phyloP scores from a whole-genome alignment of 2,329 filamentous ascomycete genomes.

The Fusarium secorum region DNA sequence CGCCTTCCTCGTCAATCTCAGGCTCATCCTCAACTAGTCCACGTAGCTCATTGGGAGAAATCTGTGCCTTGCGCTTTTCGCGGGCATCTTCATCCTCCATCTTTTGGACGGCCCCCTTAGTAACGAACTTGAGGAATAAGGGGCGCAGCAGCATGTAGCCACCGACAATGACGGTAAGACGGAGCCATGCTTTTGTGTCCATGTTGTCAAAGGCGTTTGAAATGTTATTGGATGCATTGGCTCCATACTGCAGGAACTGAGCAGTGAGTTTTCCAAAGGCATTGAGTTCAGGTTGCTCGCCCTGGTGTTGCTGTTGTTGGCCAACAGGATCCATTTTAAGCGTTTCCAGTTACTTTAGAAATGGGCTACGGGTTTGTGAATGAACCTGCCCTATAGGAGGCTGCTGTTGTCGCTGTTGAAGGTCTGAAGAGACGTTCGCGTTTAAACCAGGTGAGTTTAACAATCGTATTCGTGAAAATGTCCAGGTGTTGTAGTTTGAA shows the following conservation, averaged over 20 bases:
- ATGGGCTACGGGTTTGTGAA: background rate
- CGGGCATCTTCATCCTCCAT: constrained; percentile 65
- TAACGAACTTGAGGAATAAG: constrained; percentile 74
- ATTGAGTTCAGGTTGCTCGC: constrained; percentile 44
- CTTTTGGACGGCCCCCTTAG: constrained; percentile 68
- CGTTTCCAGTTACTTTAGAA: background rate
- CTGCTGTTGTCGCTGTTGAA: background rate
- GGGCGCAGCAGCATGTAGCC: constrained; percentile 78
- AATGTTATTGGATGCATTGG: constrained; percentile 58
- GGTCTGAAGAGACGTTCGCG: background rate
- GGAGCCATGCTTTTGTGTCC: constrained; percentile 66
- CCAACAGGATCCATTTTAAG: constrained; percentile 37
- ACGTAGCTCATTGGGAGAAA: constrained; percentile 71
- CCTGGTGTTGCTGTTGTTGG: constrained; percentile 40
- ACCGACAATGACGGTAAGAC: constrained; percentile 74
- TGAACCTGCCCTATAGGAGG: background rate
- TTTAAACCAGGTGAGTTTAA: background rate
- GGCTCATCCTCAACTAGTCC: constrained; percentile 63
- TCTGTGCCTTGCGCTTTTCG: constrained; percentile 63
- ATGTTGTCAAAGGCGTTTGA: constrained; percentile 58
- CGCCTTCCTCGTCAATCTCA: constrained; percentile 55
- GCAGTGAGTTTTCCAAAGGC: constrained; percentile 45
- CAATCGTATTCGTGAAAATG: background rate
- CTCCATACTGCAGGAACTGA: constrained; percentile 48
- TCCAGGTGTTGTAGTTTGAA: background rate